Evolutionary conservation across 345 rosid species (phyloP), one percentile per base, ranked within the genome.

Genomic region (Syzygium aqueum): DNA sequence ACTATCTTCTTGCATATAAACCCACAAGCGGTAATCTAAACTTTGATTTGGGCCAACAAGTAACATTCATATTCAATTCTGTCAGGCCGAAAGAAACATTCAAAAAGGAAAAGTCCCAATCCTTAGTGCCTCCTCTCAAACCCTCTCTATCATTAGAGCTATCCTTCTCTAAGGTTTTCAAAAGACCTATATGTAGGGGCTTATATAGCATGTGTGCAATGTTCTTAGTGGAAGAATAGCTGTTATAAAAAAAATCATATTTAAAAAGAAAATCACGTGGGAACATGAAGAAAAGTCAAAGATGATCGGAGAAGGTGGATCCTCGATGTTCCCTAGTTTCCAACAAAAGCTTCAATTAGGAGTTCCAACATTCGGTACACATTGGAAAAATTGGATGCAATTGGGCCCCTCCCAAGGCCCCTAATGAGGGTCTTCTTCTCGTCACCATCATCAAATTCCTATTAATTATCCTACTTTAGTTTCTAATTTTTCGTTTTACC

Each of bases 301-400:
- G 23, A 30, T 49, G 27, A 65, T 50, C 14, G 82, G 78, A 37
- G 23, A 51, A 33, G 85, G 87, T 77, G 49, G 86, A 86, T 83
- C 82, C 52, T 85, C 49, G 61, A 52, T 92, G 92, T 91, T 89
- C 90, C 92, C 91, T 67, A 22, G 87, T 85, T 87, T 82, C 92
- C 91, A 87, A 88, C 90, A 92, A 89, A 67, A 19, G 89, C 91
- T 87, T 90, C 90, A 84, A 88, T 67, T 78, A 85, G 67, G 87
- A 85, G 86, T 65, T 83, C 80, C 80, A 40, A 73, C 80, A 37
- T 73, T 5, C 46, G 25, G 23, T 37, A 19, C 49, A 17, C 14
- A 33, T 73, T 8, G 49, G 49, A 73, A 73, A 73, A 73, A 16
- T 19, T 73, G 49, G 80, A 37, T 19, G 46, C 49, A 73, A 84